phyloP scores from a whole-genome alignment of 1,139 yeast genomes.

The Blastobotrys illinoisensis region DNA sequence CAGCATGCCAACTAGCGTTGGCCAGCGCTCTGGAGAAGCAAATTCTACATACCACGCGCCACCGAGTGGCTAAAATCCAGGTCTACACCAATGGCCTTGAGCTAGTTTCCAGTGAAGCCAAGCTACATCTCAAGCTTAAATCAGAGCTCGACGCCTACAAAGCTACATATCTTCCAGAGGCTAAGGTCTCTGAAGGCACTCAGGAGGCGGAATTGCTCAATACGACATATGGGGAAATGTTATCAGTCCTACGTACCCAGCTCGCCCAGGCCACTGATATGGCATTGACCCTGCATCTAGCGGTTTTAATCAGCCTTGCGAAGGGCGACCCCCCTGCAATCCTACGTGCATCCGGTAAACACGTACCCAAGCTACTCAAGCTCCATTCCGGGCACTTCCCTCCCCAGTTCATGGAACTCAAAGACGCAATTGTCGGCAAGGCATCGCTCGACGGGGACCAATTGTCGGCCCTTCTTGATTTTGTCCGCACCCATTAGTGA shows the following conservation, averaged over 20 bases:
- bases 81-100: slow-evolving; percentile 6
- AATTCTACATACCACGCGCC: background rate
- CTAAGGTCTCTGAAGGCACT: background rate
- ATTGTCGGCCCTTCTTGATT: background rate
- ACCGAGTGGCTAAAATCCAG: slow-evolving; percentile 2
- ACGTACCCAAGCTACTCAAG: slow-evolving; percentile 29
- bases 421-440: slow-evolving; percentile 11
- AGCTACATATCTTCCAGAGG: slow-evolving; percentile 1
- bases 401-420: slow-evolving; percentile 11
- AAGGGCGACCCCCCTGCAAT: slow-evolving; percentile 13
- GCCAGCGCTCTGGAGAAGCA: background rate
- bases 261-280: slow-evolving; percentile 22
- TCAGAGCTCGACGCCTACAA: slow-evolving; percentile 5
- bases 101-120: slow-evolving; percentile 1
- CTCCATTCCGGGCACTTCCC: background rate
- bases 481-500: background rate
- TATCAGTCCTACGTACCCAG: slow-evolving; percentile 10
- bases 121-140: slow-evolving; percentile 2
- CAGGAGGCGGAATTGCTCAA: background rate
- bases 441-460: background rate
- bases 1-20: background rate
- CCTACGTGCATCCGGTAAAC: slow-evolving; percentile 29
- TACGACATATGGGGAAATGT: background rate
- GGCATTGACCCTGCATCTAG: slow-evolving; percentile 27
- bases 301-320: slow-evolving; percentile 19